Evolutionary conservation across 73 alveolate genomes (phyloP).

Genomic region (Uronychia setigera): DNA sequence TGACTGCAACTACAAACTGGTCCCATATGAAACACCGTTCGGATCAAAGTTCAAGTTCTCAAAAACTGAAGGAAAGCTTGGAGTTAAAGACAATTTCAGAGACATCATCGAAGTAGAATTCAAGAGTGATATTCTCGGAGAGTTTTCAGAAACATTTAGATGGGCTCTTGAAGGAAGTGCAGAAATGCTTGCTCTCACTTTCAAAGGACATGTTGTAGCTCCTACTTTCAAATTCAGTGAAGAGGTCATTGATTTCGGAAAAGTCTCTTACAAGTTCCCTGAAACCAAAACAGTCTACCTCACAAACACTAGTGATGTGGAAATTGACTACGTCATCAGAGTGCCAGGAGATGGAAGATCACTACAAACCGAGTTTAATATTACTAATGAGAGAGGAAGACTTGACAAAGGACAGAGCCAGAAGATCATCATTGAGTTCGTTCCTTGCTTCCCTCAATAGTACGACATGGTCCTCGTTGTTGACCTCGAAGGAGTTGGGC

Average conservation of each 20-base stretch:
- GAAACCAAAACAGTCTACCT: conserved; percentile 91
- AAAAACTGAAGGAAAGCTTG: conserved; percentile 85
- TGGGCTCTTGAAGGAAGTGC: conserved; percentile 97
- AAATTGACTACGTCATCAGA: conserved; percentile 95
- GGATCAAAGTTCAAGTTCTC: conserved; percentile 83
- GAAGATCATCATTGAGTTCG: conserved; percentile 95
- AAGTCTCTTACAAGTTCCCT: conserved; percentile 98
- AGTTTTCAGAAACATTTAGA: conserved; percentile 98
- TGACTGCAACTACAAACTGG: conserved; percentile 72
- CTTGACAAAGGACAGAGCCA: conserved; percentile 91
- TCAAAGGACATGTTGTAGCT: conserved; percentile 98
- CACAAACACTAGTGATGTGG: conserved; percentile 98
- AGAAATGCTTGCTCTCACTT: conserved; percentile 90
- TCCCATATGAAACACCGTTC: conserved; percentile 86
- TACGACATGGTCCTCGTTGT: conserved; percentile 98
- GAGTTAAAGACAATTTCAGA: conserved; percentile 87
- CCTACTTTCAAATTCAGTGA: conserved; percentile 98
- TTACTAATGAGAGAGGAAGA: conserved; percentile 95
- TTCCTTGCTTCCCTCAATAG: conserved; percentile 90
- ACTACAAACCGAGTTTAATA: conserved; percentile 98
- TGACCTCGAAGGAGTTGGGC: conserved; percentile 99
- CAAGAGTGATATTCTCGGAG: conserved; percentile 98
- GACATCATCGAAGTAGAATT: conserved; percentile 85
- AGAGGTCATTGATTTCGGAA: conserved; percentile 98
- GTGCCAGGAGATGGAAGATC: conserved; percentile 99